phyloP scores from a whole-genome alignment of 331 rosid genomes.

The Malus hybrid region DNA sequence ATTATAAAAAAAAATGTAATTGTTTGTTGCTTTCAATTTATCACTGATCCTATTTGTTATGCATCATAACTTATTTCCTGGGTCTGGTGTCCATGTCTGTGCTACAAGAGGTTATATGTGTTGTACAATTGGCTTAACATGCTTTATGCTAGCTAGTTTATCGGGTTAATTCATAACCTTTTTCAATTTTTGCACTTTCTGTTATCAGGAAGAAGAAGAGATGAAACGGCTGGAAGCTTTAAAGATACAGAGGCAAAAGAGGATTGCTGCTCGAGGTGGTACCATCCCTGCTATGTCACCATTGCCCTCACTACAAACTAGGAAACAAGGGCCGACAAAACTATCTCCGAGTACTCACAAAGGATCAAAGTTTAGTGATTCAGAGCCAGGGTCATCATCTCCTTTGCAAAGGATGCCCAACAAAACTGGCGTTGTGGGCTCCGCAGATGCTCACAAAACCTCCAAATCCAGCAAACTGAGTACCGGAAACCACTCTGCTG shows the following conservation, averaged over 20 bases:
- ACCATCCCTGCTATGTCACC: constrained; percentile 36
- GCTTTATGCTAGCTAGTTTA: not conserved
- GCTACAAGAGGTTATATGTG: not conserved
- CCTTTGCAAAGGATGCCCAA: constrained; percentile 63
- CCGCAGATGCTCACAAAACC: constrained; percentile 47
- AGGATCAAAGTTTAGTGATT: constrained; percentile 88
- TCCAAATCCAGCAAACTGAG: constrained; percentile 62
- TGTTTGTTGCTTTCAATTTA: not conserved
- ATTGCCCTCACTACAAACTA: constrained; percentile 41
- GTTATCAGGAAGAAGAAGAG: constrained; percentile 69
- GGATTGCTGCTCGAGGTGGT: constrained; percentile 81
- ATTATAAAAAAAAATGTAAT: not conserved
- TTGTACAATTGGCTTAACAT: not conserved
- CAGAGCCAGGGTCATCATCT: constrained; percentile 75
- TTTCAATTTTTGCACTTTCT: constrained; percentile 1
- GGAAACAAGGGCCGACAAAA: constrained; percentile 56
- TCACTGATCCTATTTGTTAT: not conserved
- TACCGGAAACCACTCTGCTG: constrained; percentile 43
- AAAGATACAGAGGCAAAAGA: constrained; percentile 90
- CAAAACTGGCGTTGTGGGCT: constrained; percentile 46
- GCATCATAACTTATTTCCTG: not conserved
- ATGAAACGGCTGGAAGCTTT: constrained; percentile 74
- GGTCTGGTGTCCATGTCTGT: not conserved
- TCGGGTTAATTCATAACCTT: constrained; percentile 1
- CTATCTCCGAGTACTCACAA: constrained; percentile 59